These are phyloP conservation scores for Nidularia pulvinata DNA, from an alignment of 768 basidiomycete species.

Conservation along the genomic window DNA sequence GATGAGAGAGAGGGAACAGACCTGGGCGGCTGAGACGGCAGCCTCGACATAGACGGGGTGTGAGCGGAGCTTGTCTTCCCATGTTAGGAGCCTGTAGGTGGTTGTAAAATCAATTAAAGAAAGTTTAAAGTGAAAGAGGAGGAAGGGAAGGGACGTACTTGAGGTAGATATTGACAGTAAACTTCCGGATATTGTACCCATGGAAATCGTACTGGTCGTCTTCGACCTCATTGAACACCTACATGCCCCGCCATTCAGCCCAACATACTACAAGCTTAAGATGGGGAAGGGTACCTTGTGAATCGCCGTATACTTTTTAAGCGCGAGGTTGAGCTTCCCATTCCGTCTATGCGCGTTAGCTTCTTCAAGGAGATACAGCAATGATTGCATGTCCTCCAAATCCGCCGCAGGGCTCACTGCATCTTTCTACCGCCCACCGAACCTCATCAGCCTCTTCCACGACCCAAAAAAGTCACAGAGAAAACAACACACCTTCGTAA, in stretches of 20 bases:
- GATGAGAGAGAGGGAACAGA: slow-evolving; percentile 21
- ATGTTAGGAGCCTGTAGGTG: slow-evolving; percentile 64
- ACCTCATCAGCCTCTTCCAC: neutral
- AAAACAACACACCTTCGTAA: slow-evolving; percentile 73
- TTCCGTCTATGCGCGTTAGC: slow-evolving; percentile 67
- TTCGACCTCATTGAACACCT: slow-evolving; percentile 86
- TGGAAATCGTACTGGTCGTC: slow-evolving; percentile 99
- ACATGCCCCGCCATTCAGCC: neutral
- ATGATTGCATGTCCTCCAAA: slow-evolving; percentile 94
- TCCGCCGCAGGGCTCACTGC: slow-evolving; percentile 72
- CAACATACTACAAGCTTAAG: neutral
- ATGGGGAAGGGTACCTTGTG: slow-evolving; percentile 52
- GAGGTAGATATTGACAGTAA: slow-evolving; percentile 83
- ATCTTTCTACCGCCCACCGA: slow-evolving; percentile 69
- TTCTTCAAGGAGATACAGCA: slow-evolving; percentile 84
- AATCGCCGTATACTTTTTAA: slow-evolving; percentile 83
- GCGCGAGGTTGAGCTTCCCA: slow-evolving; percentile 71
- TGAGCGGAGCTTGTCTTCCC: slow-evolving; percentile 80
- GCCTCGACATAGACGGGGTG: slow-evolving; percentile 78
- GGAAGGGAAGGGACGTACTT: slow-evolving; percentile 49
- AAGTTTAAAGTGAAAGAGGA: slow-evolving; percentile 1
- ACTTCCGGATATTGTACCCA: slow-evolving; percentile 88
- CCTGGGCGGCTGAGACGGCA: slow-evolving; percentile 69
- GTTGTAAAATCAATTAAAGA: slow-evolving; percentile 3
- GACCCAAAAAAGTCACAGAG: neutral